phyloP scores from a whole-genome alignment of 257 asterid genomes.

The Solanum sejunctum region DNA sequence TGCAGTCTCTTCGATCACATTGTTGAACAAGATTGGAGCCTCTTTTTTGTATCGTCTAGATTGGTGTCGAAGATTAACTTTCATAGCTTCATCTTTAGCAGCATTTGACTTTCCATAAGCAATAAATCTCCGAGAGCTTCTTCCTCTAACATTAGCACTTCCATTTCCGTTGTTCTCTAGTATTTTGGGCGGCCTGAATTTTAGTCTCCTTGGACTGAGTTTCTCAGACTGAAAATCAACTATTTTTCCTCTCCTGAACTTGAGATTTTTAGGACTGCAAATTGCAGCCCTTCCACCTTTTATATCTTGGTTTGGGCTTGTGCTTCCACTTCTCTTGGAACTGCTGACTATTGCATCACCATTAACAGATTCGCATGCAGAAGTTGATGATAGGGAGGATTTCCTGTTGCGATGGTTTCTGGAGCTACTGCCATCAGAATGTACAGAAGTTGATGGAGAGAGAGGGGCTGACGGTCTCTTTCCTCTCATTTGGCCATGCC shows the following conservation, averaged over 20 bases:
- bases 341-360: not conserved
- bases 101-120: not conserved
- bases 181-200: not conserved
- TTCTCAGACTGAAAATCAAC: not conserved
- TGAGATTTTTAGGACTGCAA: not conserved
- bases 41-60: not conserved
- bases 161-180: not conserved
- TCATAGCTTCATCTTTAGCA: not conserved
- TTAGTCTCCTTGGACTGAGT: not conserved
- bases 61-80: not conserved
- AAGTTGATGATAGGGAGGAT: not conserved
- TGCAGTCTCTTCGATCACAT: conserved; percentile 43
- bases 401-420: not conserved
- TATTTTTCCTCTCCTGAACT: not conserved
- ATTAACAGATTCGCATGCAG: not conserved
- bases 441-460: not conserved
- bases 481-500: not conserved
- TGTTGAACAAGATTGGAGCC: not conserved
- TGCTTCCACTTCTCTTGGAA: not conserved
- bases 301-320: not conserved
- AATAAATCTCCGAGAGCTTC: not conserved
- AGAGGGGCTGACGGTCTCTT: not conserved
- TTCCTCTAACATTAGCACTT: not conserved
- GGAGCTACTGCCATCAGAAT: not conserved
- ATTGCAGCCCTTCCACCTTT: not conserved